A percentile compares a stretch with the other conserved stretches of the same genome.
Evolutionary conservation across 805 yeast genomes (phyloP).

Genomic region (Grigorovia transvaalensis): DNA sequence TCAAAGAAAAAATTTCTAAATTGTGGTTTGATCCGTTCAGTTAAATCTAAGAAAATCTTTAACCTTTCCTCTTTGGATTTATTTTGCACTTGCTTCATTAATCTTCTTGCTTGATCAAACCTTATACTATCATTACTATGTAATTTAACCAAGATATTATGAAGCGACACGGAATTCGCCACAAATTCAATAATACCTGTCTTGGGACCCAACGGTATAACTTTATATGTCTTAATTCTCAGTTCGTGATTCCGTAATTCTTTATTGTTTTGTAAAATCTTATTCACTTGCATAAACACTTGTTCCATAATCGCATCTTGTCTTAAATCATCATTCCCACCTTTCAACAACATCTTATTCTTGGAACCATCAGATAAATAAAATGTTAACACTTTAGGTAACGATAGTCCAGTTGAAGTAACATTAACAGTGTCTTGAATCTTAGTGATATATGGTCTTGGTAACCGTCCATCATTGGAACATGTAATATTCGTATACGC

Average conservation of each 20-base stretch:
- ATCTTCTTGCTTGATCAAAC: conserved; percentile 47
- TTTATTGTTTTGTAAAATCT: conserved; percentile 44
- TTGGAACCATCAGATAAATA: conserved; percentile 45
- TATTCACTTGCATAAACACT: conserved; percentile 80
- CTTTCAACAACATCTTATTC: conserved; percentile 61
- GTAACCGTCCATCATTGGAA: conserved; percentile 35
- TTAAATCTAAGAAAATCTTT: conserved; percentile 38
- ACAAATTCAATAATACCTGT: conserved; percentile 91
- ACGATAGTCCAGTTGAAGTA: conserved; percentile 78
- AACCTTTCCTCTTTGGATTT: conserved; percentile 36
- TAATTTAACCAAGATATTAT: conserved; percentile 53
- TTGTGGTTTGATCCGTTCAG: conserved; percentile 48
- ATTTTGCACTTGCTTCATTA: conserved; percentile 51
- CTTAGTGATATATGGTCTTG: conserved; percentile 36
- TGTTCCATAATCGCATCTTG: conserved; percentile 98
- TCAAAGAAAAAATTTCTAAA: conserved; percentile 62
- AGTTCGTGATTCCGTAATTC: conserved; percentile 49
- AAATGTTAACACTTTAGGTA: conserved; percentile 69
- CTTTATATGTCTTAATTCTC: conserved; percentile 73
- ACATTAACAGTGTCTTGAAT: conserved; percentile 41
- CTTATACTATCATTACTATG: conserved; percentile 46
- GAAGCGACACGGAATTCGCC: conserved; percentile 57
- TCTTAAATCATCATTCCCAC: conserved; percentile 82
- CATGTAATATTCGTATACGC: conserved; percentile 32
- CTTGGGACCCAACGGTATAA: conserved; percentile 77